Conservation (phyloP, 2,329 filamentous ascomycete species). For the Emmonsiellopsis sp. region DNA sequence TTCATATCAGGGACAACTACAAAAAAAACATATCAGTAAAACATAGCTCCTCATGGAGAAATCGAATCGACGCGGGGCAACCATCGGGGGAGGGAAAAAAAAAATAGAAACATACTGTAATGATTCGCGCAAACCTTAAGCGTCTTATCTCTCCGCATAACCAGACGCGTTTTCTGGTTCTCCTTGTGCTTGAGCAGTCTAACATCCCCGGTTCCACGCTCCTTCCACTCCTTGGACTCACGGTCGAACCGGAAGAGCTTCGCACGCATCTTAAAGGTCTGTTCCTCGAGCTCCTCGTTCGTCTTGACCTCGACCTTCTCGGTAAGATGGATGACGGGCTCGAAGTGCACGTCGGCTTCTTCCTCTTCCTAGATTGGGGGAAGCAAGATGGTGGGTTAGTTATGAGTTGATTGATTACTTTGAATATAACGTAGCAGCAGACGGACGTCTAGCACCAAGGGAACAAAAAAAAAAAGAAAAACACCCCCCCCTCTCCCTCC, state of each 20-base stretch:
- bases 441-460: neutral
- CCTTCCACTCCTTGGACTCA: slow-evolving; percentile 93
- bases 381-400: neutral
- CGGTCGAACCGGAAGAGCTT: slow-evolving; percentile 99
- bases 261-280: slow-evolving; percentile 98
- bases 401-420: too few species aligned
- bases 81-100: too few species aligned
- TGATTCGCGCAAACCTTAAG: slow-evolving; percentile 99
- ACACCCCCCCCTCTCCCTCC: too few species aligned
- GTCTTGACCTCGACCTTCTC: slow-evolving; percentile 97
- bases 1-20: slow-evolving; percentile 97
- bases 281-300: slow-evolving; percentile 96
- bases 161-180: slow-evolving; percentile 92
- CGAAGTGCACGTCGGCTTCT: slow-evolving; percentile 91
- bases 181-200: slow-evolving; percentile 97
- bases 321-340: slow-evolving; percentile 90
- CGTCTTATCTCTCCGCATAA: slow-evolving; percentile 99
- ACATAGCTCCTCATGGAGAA: neutral
- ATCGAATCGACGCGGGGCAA: too few species aligned
- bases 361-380: slow-evolving; percentile 42
- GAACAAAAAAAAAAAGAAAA: neutral
- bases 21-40: slow-evolving; percentile 1
- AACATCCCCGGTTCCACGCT: slow-evolving; percentile 94
- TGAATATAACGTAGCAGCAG: neutral
- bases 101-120: slow-evolving; percentile 62